phyloP scores from a whole-genome alignment of 2,329 filamentous ascomycete species.

The Magnaporthiopsis rhizophila region DNA sequence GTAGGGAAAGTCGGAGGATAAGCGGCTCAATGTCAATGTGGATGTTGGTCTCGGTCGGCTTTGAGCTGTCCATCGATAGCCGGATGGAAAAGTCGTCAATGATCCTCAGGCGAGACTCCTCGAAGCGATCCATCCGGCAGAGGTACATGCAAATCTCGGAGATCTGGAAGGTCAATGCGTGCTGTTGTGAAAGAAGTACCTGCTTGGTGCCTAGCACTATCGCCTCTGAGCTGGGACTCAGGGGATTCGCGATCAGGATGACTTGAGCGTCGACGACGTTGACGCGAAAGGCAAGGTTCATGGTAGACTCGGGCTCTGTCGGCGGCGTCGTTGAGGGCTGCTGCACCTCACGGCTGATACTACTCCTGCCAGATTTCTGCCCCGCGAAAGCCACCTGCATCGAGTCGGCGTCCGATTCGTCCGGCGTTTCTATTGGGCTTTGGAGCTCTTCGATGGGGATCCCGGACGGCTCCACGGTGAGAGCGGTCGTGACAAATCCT shows the following conservation, averaged over 20 bases:
- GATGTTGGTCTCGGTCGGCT: slow-evolving; percentile 62
- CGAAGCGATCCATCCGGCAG: slow-evolving; percentile 96
- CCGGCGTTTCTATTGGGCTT: slow-evolving; percentile 46
- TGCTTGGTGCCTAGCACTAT: slow-evolving; percentile 94
- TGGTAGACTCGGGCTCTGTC: slow-evolving; percentile 32
- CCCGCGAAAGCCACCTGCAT: slow-evolving; percentile 38
- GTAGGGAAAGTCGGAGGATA: slow-evolving; percentile 79
- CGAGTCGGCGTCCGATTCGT: slow-evolving; percentile 53
- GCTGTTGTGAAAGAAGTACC: slow-evolving; percentile 84
- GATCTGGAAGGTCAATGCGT: slow-evolving; percentile 87
- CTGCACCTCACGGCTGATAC: slow-evolving; percentile 12
- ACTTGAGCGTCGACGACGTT: slow-evolving; percentile 96
- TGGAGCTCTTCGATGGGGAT: slow-evolving; percentile 41
- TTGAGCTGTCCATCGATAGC: slow-evolving; percentile 70
- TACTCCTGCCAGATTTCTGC: slow-evolving; percentile 22
- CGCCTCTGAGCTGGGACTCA: slow-evolving; percentile 83
- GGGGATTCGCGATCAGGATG: slow-evolving; percentile 90
- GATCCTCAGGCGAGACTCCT: slow-evolving; percentile 81
- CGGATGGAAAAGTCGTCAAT: slow-evolving; percentile 94
- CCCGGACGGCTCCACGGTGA: slow-evolving; percentile 51
- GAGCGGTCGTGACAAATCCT: slow-evolving; percentile 66
- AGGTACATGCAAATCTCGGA: slow-evolving; percentile 96
- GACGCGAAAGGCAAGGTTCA: slow-evolving; percentile 78
- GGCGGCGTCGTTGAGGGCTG: slow-evolving; percentile 4
- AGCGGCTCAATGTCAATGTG: slow-evolving; percentile 85